Evolutionary conservation across 257 asterid genomes (phyloP).

Genomic region (Ligustrum vulgare): DNA sequence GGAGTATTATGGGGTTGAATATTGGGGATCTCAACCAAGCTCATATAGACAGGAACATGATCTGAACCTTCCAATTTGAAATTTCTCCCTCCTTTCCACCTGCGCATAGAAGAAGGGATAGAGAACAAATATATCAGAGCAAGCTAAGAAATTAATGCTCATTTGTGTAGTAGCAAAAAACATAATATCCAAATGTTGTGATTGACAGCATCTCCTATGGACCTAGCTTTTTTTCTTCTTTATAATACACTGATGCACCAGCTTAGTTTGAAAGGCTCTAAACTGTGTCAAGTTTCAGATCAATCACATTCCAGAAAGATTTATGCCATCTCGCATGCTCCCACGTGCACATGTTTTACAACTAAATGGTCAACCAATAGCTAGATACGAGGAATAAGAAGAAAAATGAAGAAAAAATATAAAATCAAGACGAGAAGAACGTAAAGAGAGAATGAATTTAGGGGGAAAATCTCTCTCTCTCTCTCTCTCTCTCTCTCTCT

Average conservation of each 20-base stretch:
- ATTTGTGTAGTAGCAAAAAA: neutral
- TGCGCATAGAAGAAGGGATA: conserved; percentile 20
- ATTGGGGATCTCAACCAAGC: conserved; percentile 61
- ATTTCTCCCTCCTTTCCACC: conserved; percentile 67
- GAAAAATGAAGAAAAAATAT: too few relatives aligned
- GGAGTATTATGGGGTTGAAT: conserved; percentile 73
- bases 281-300: neutral
- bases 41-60: conserved; percentile 82
- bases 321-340: neutral
- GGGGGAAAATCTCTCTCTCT: too few relatives aligned
- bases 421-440: too few relatives aligned
- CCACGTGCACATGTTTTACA: neutral
- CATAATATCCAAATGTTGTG: neutral
- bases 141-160: neutral
- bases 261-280: neutral
- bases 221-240: neutral
- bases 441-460: too few relatives aligned
- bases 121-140: neutral
- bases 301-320: neutral
- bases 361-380: neutral
- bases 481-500: neutral
- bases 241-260: neutral
- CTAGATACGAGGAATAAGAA: too few relatives aligned
- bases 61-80: conserved; percentile 91
- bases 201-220: neutral